These are phyloP conservation scores for Pneumocystis murina DNA, from an alignment of 1,139 yeast genomes.

Conservation along the genomic window DNA sequence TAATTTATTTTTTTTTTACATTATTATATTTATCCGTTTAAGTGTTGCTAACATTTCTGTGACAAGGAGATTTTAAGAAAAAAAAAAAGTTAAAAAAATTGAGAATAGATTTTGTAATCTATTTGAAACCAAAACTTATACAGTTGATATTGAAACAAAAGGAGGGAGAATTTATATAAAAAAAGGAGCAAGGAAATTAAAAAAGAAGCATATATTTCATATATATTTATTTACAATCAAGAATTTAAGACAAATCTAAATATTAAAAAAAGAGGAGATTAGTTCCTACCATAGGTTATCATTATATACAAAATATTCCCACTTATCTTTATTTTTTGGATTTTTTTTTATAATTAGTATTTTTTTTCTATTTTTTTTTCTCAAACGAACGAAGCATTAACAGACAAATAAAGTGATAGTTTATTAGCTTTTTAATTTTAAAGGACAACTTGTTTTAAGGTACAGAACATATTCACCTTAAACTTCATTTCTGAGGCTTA, in stretches of 20 bases:
- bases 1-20: not conserved
- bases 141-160: not conserved
- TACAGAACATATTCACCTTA: not conserved
- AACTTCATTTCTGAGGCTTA: not conserved
- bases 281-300: not conserved
- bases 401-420: not conserved
- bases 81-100: not conserved
- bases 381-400: not conserved
- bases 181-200: not conserved
- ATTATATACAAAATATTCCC: not conserved
- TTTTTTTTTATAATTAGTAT: not conserved
- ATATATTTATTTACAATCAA: not conserved
- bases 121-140: not conserved
- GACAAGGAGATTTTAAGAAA: not conserved
- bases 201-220: not conserved
- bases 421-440: not conserved
- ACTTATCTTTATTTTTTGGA: not conserved
- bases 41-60: not conserved
- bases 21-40: too few relatives aligned
- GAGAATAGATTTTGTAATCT: not conserved
- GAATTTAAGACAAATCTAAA: not conserved
- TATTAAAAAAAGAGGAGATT: not conserved
- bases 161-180: not conserved
- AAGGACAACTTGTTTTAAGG: not conserved
- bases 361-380: not conserved